These are phyloP conservation scores for Aspergillaceae sp. DNA, from an alignment of 2,329 filamentous ascomycete species.

Conservation along the genomic window DNA sequence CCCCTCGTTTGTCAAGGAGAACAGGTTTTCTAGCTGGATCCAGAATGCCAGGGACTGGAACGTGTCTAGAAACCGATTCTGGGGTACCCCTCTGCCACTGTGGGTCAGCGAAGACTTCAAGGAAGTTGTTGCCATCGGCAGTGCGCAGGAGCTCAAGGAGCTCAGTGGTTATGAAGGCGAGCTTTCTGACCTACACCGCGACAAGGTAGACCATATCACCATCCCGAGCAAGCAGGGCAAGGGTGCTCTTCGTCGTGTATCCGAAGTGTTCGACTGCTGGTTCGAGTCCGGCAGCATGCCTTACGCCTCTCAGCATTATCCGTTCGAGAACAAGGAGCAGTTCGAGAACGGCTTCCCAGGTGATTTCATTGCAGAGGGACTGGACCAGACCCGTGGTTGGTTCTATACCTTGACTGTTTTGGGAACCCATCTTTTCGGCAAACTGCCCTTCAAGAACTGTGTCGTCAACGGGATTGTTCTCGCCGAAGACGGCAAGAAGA, in stretches of 20 bases:
- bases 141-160: constrained; percentile 71
- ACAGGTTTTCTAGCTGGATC: constrained; percentile 87
- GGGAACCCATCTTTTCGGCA: constrained; percentile 77
- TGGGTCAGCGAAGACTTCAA: constrained; percentile 88
- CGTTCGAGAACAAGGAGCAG: constrained; percentile 76
- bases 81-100: constrained; percentile 85
- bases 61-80: constrained; percentile 85
- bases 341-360: constrained; percentile 78
- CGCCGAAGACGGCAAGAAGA: constrained; percentile 94
- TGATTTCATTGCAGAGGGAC: constrained; percentile 87
- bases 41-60: constrained; percentile 90
- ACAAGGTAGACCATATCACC: constrained; percentile 88
- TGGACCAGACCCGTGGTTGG: constrained; percentile 93
- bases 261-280: constrained; percentile 95
- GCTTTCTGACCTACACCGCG: constrained; percentile 77
- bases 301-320: constrained; percentile 83
- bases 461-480: constrained; percentile 95
- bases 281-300: constrained; percentile 96
- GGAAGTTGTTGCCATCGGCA: constrained; percentile 79
- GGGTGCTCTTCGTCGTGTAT: constrained; percentile 67
- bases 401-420: constrained; percentile 90
- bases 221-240: constrained; percentile 87
- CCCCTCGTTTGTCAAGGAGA: constrained; percentile 81
- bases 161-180: constrained; percentile 80
- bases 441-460: constrained; percentile 84